These are phyloP conservation scores for Seminavis robusta DNA, from an alignment of 108 stramenopile genomes.

Conservation along the genomic window DNA sequence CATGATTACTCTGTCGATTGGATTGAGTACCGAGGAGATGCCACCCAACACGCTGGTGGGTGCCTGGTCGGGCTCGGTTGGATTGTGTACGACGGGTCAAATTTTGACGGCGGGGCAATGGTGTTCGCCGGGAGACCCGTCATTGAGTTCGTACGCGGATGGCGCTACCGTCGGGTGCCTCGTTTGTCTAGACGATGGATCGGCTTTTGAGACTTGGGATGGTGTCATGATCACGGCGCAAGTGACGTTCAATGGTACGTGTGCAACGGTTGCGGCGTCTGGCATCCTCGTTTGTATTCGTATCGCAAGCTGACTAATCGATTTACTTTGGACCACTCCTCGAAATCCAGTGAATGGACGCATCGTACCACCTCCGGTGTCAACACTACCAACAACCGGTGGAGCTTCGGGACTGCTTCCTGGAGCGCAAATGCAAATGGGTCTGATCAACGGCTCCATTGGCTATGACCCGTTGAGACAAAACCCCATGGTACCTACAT, in stretches of 20 bases:
- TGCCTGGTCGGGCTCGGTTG: conserved; percentile 88
- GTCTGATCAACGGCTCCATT: too few species aligned
- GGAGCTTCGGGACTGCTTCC: neutral
- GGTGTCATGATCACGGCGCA: conserved; percentile 83
- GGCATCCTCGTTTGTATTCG: too few species aligned
- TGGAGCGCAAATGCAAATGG: too few species aligned
- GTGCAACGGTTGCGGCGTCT: conserved; percentile 34
- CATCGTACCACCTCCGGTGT: conserved; percentile 20
- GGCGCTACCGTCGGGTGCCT: conserved; percentile 89
- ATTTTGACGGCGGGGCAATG: conserved; percentile 78
- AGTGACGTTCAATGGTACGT: conserved; percentile 89
- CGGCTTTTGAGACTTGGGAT: conserved; percentile 88
- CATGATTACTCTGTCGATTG: conserved; percentile 78
- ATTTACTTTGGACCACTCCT: too few species aligned
- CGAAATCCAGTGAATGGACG: too few species aligned
- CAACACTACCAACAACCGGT: conserved; percentile 1
- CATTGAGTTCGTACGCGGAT: conserved; percentile 56
- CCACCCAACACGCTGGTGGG: conserved; percentile 93
- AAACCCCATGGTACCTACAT: too few species aligned
- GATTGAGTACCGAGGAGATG: conserved; percentile 94
- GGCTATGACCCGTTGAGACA: too few species aligned
- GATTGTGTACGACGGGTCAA: conserved; percentile 92
- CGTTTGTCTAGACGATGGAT: conserved; percentile 86
- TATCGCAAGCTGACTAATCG: too few species aligned
- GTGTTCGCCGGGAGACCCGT: conserved; percentile 62